phyloP scores from a whole-genome alignment of 2,329 filamentous ascomycete genomes.

The Cytospora schulzeri region DNA sequence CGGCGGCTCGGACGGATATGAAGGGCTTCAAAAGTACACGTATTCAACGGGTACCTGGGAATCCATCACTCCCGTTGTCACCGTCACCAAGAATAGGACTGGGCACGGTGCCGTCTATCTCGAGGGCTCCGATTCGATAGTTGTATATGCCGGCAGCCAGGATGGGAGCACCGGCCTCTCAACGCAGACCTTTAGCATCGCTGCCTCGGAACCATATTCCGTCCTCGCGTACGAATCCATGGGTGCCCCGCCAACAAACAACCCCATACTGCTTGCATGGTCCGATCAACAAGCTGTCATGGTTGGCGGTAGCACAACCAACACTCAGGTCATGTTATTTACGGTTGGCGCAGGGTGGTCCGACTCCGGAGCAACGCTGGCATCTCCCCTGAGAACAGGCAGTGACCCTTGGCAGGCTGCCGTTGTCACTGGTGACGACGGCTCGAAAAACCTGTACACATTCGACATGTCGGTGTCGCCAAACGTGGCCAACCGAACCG shows the following conservation, averaged over 20 bases:
- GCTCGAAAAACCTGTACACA: constrained; percentile 75
- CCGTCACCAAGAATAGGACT: constrained; percentile 67
- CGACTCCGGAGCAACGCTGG: constrained; percentile 65
- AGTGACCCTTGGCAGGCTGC: constrained; percentile 60
- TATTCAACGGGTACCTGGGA: constrained; percentile 58
- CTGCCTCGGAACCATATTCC: constrained; percentile 64
- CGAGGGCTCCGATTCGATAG: constrained; percentile 66
- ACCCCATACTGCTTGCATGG: constrained; percentile 76
- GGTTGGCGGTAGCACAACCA: constrained; percentile 70
- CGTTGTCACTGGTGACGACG: constrained; percentile 72
- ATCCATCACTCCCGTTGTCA: constrained; percentile 45
- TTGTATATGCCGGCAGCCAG: constrained; percentile 79
- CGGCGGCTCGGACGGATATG: constrained; percentile 57
- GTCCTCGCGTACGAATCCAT: constrained; percentile 60
- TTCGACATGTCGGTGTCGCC: constrained; percentile 77
- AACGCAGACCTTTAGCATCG: constrained; percentile 75
- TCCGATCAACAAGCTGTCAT: constrained; percentile 70
- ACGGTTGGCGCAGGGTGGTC: constrained; percentile 65
- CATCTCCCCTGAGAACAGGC: constrained; percentile 60
- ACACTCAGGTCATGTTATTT: constrained; percentile 74
- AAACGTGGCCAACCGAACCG: constrained; percentile 71
- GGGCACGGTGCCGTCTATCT: constrained; percentile 79
- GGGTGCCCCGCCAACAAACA: constrained; percentile 61
- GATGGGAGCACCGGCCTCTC: constrained; percentile 61
- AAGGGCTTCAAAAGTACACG: constrained; percentile 72